A percentile compares a stretch with the other conserved stretches of the same genome.
Conservation (phyloP, 768 basidiomycete species). For the Tylopilus sp. region DNA sequence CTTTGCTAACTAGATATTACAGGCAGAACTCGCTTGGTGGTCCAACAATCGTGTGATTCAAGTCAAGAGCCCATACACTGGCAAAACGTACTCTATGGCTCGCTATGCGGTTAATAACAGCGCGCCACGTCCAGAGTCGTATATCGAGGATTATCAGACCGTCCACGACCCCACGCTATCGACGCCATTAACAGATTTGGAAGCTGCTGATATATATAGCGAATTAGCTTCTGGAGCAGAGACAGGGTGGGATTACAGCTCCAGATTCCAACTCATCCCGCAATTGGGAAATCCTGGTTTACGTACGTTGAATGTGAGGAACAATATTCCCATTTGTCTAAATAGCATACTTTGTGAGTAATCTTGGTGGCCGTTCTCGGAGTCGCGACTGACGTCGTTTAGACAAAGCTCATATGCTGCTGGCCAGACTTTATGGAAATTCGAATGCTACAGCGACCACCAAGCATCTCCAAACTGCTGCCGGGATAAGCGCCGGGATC, state of each 20-base stretch:
- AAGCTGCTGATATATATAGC: constrained; percentile 68
- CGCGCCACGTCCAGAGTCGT: constrained; percentile 88
- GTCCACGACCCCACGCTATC: constrained; percentile 60
- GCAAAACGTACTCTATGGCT: constrained; percentile 60
- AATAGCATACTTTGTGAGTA: constrained; percentile 81
- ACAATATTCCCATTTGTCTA: constrained; percentile 69
- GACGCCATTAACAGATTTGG: constrained; percentile 55
- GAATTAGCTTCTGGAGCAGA: constrained; percentile 90
- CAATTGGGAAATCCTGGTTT: constrained; percentile 51
- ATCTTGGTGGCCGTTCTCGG: background rate
- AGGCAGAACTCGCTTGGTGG: constrained; percentile 89
- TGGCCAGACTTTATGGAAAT: constrained; percentile 59
- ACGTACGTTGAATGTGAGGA: constrained; percentile 66
- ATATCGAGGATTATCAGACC: constrained; percentile 73
- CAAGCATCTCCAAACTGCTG: constrained; percentile 55
- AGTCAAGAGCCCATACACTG: constrained; percentile 69
- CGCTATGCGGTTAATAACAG: constrained; percentile 77
- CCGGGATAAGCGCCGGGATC: constrained; percentile 60
- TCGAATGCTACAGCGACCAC: constrained; percentile 42
- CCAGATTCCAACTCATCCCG: constrained; percentile 40
- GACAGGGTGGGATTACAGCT: constrained; percentile 50
- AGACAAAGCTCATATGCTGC: constrained; percentile 62
- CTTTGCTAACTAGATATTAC: background rate
- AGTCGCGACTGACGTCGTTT: constrained; percentile 3
- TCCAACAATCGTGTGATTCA: constrained; percentile 61